phyloP scores from a whole-genome alignment of 2,329 filamentous ascomycete genomes.

The Zelopaecilomyces penicillatus region DNA sequence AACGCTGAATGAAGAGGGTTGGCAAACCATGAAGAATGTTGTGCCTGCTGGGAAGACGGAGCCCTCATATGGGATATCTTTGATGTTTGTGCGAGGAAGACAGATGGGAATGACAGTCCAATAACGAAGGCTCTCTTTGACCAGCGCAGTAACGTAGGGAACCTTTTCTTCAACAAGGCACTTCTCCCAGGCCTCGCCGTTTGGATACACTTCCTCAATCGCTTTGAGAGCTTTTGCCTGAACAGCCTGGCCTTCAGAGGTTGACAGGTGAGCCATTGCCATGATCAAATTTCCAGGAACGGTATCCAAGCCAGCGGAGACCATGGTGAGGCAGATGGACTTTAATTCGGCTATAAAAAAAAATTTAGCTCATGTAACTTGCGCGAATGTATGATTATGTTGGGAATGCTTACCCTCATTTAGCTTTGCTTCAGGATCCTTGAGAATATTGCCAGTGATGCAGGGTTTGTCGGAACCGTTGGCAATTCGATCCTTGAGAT shows the following conservation, averaged over 20 bases:
- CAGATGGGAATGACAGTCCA: slow-evolving; percentile 76
- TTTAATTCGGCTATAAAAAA: slow-evolving; percentile 57
- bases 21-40: slow-evolving; percentile 64
- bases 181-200: slow-evolving; percentile 67
- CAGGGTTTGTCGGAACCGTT: slow-evolving; percentile 33
- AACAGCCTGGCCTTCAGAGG: slow-evolving; percentile 56
- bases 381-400: not conserved
- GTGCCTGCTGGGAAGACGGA: slow-evolving; percentile 64
- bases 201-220: slow-evolving; percentile 62
- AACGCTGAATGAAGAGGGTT: not conserved
- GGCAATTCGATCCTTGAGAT: slow-evolving; percentile 33
- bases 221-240: slow-evolving; percentile 62
- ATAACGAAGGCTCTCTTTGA: slow-evolving; percentile 70
- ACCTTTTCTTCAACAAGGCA: slow-evolving; percentile 68
- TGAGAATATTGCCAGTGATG: slow-evolving; percentile 47
- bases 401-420: slow-evolving; percentile 21
- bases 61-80: slow-evolving; percentile 61
- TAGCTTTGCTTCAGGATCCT: slow-evolving; percentile 33
- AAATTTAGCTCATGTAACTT: not conserved
- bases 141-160: slow-evolving; percentile 67
- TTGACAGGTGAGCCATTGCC: slow-evolving; percentile 69
- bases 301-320: slow-evolving; percentile 73
- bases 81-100: slow-evolving; percentile 63
- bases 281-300: slow-evolving; percentile 73
- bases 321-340: slow-evolving; percentile 75